Conservation (phyloP, 2,329 filamentous ascomycete species). For the Emericellopsis cladophorae region DNA sequence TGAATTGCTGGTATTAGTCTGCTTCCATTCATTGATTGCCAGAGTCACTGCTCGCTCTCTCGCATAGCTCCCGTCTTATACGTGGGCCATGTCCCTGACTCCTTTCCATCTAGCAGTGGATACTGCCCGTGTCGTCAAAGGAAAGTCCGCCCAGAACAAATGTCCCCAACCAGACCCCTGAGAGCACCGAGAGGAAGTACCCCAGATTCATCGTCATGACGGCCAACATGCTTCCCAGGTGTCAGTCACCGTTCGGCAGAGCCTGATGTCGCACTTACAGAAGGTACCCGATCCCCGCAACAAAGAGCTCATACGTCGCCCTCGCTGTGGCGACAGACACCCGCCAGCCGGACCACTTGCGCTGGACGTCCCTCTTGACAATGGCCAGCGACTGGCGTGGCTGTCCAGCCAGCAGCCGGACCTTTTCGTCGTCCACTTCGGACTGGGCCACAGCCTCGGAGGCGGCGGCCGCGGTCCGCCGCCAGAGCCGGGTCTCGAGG, state of each 20-base stretch:
- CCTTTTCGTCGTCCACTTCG: neutral
- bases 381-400: neutral
- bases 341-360: slow-evolving; percentile 6
- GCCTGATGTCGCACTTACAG: slow-evolving; percentile 46
- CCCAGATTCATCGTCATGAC: slow-evolving; percentile 73
- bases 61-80: too few relatives aligned
- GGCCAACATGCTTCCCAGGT: slow-evolving; percentile 55
- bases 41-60: too few relatives aligned
- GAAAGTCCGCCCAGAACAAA: slow-evolving; percentile 43
- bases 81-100: too few relatives aligned
- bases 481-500: slow-evolving; percentile 1
- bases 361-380: neutral
- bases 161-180: slow-evolving; percentile 64
- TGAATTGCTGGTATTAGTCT: too few relatives aligned
- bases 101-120: neutral
- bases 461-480: neutral
- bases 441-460: neutral
- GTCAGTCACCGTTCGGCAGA: neutral
- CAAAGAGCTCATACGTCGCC: slow-evolving; percentile 21
- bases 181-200: slow-evolving; percentile 60
- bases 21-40: too few relatives aligned
- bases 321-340: slow-evolving; percentile 5
- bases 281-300: slow-evolving; percentile 59
- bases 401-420: neutral
- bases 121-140: neutral